Conservation (phyloP, 2,329 filamentous ascomycete species). For the Hirsutella rhossiliensis region DNA sequence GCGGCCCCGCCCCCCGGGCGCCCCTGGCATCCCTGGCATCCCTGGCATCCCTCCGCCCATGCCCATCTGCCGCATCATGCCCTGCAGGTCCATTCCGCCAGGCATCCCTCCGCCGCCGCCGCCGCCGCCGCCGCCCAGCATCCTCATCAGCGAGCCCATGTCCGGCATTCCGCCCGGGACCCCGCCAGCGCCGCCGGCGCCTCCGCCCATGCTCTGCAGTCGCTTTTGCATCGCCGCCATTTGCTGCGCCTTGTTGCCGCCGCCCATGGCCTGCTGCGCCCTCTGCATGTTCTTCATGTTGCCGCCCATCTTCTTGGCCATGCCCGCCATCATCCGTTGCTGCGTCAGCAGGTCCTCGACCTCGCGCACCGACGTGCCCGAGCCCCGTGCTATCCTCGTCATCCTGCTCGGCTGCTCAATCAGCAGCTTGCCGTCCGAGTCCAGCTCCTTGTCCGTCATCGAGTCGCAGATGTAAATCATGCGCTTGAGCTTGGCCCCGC, state of each 20-base stretch:
- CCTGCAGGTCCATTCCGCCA: slow-evolving; percentile 63
- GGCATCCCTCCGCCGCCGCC: slow-evolving; percentile 55
- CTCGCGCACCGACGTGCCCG: slow-evolving; percentile 80
- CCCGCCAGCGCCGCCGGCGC: slow-evolving; percentile 47
- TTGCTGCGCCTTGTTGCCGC: slow-evolving; percentile 84
- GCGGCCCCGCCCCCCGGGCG: neutral
- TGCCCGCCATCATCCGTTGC: slow-evolving; percentile 96
- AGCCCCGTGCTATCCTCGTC: slow-evolving; percentile 81
- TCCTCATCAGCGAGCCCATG: slow-evolving; percentile 81
- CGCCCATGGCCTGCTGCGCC: slow-evolving; percentile 81
- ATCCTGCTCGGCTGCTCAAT: slow-evolving; percentile 86
- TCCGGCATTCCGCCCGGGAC: slow-evolving; percentile 66
- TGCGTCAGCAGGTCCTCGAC: slow-evolving; percentile 96
- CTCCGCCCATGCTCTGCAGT: slow-evolving; percentile 75
- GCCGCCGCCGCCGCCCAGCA: slow-evolving; percentile 55
- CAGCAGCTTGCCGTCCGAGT: slow-evolving; percentile 90
- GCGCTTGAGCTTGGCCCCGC: slow-evolving; percentile 81
- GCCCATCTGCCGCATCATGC: slow-evolving; percentile 65
- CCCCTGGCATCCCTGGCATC: slow-evolving; percentile 11
- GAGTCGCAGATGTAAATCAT: slow-evolving; percentile 99
- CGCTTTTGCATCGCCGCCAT: slow-evolving; percentile 96
- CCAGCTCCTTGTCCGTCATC: slow-evolving; percentile 93
- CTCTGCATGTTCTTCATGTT: slow-evolving; percentile 97
- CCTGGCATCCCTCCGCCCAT: slow-evolving; percentile 37
- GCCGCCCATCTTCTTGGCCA: slow-evolving; percentile 98